Conservation (phyloP, 768 basidiomycete genomes). For the Mycena crocata region DNA sequence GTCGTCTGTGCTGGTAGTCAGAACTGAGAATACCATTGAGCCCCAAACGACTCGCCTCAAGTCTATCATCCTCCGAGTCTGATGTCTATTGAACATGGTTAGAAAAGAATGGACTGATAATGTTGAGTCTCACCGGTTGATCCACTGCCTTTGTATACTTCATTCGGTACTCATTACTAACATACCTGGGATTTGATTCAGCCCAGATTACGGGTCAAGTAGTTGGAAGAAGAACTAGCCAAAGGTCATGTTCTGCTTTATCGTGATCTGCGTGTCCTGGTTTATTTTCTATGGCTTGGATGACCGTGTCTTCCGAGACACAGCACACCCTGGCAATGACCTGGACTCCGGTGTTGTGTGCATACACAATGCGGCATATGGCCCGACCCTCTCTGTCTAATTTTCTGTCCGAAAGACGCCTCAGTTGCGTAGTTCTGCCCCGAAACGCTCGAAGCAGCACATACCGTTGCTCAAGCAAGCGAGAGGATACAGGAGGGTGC, state of each 20-base stretch:
- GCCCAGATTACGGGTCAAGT: not conserved
- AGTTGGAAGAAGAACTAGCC: not conserved
- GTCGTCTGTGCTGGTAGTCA: too few relatives aligned
- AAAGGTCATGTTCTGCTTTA: conserved; percentile 20
- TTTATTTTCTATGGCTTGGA: conserved; percentile 17
- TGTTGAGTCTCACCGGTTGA: not conserved
- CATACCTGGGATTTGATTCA: conserved; percentile 1
- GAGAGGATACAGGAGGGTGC: conserved; percentile 10
- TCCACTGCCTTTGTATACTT: not conserved
- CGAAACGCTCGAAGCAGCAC: not conserved
- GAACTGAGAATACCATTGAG: too few relatives aligned
- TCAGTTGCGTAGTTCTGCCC: too few relatives aligned
- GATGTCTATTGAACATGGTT: too few relatives aligned
- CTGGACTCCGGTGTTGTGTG: conserved; percentile 5
- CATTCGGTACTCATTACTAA: conserved; percentile 16
- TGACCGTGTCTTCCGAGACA: conserved; percentile 21
- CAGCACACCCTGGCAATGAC: conserved; percentile 9
- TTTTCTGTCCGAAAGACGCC: not conserved
- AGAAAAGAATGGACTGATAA: not conserved
- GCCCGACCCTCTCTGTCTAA: conserved; percentile 24
- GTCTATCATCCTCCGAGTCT: too few relatives aligned
- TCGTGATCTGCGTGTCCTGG: not conserved
- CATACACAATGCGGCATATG: conserved; percentile 21
- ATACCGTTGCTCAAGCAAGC: conserved; percentile 15
- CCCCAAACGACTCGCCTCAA: too few relatives aligned